phyloP scores from a whole-genome alignment of 768 basidiomycete genomes.

The Infundibulicybe gibba region DNA sequence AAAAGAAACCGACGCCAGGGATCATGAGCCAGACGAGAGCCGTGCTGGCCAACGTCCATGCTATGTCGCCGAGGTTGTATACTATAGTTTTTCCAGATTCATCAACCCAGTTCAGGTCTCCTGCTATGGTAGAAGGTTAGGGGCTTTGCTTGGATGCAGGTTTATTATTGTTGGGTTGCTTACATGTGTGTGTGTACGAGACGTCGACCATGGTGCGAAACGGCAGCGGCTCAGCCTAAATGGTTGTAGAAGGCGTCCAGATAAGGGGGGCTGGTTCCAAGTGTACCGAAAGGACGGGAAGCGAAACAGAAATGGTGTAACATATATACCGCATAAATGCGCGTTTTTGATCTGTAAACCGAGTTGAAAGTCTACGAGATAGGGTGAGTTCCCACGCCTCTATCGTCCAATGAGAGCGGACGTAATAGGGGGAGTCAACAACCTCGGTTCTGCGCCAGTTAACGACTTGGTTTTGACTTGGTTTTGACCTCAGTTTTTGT shows the following conservation, averaged over 20 bases:
- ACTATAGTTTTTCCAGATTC: conserved; percentile 24
- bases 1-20: conserved; percentile 84
- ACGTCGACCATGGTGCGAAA: conserved; percentile 10
- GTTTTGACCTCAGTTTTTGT: too few relatives aligned
- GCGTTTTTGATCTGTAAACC: neutral
- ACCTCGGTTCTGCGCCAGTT: too few relatives aligned
- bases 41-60: conserved; percentile 62
- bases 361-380: neutral
- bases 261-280: neutral
- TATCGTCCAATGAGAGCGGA: conserved; percentile 7
- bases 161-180: neutral
- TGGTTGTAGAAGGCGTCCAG: neutral
- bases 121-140: conserved; percentile 22
- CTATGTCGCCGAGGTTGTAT: conserved; percentile 49
- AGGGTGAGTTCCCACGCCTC: neutral
- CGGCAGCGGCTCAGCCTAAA: neutral
- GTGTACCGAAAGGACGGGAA: neutral
- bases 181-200: conserved; percentile 8
- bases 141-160: neutral
- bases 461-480: too few relatives aligned
- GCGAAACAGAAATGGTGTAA: neutral
- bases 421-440: too few relatives aligned
- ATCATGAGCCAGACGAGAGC: conserved; percentile 87
- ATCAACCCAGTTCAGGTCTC: conserved; percentile 28
- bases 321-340: neutral